Evolutionary conservation across 2,329 filamentous ascomycete species (phyloP), one percentile per base, ranked within the genome.

Genomic region (Ambrosiella cleistominuta): DNA sequence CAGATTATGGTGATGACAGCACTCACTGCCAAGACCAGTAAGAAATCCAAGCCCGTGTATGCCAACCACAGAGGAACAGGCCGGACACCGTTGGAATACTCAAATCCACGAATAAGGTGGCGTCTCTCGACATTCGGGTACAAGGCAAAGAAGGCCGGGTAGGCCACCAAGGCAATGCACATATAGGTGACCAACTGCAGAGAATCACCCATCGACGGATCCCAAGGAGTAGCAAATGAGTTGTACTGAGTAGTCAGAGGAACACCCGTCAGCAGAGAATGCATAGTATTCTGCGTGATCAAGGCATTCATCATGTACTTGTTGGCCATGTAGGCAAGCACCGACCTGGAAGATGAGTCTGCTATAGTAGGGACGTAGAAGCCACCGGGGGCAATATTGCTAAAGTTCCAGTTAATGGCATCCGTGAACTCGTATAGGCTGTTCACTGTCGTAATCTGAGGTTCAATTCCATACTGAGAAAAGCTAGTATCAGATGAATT

Each of bases 1-100:
- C 89, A 89, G 19, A 95, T 79, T 8, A 93, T 65, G 7, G 81
- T 81, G 17, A 83, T 82, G 12, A 67, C 58, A 8, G 54, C 39
- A 15, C 59, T 60, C 15, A 58, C 42, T 2, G 80, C 64, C 12
- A 94, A 66, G 0, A 88, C 82, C 58, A 94, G 81, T 49, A 79
- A 67, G 62, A 90, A 88, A 70, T 96, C 90, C 65, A 95, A 95
- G 0, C 75, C 66, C 0, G 85, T 74, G 66, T 96, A 94, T 1
- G 90, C 87, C 4, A 87, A 70, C 90, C 91, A 96, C 1, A 96
- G 73, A 0, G 89, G 88, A 7, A 86, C 73, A 0, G 86, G 83
- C 11, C 86, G 77, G 36, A 95, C 88, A 52, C 90, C 90, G 66
- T 95, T 96, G 57, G 87, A 94, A 70, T 95, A 96, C 68, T 96